A percentile compares a stretch with the other conserved stretches of the same genome.
phyloP scores from a whole-genome alignment of 305 asterid genomes.

The Solanum hybrid region DNA sequence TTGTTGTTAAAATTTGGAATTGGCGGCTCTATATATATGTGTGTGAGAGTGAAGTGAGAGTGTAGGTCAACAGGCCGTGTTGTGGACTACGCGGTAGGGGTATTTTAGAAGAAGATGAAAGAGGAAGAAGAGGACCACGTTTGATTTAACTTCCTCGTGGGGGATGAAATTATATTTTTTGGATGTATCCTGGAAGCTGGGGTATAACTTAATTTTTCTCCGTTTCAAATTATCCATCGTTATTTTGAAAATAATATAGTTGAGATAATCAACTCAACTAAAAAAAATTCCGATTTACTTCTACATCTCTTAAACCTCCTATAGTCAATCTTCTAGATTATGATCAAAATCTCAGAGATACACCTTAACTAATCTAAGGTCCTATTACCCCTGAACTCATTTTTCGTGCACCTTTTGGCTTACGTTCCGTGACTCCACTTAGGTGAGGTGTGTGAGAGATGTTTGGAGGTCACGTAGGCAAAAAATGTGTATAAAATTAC shows the following conservation, averaged over 20 bases:
- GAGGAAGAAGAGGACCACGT: background rate
- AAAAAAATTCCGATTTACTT: too few relatives aligned
- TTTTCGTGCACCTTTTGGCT: too few relatives aligned
- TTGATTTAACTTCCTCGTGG: constrained; percentile 2
- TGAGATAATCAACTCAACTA: fast-evolving
- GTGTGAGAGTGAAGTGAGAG: background rate
- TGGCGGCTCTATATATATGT: constrained; percentile 13
- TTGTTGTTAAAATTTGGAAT: background rate
- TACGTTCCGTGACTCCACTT: too few relatives aligned
- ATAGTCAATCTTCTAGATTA: too few relatives aligned
- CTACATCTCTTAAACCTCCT: too few relatives aligned
- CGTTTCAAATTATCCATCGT: background rate
- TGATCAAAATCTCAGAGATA: too few relatives aligned
- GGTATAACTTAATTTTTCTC: background rate
- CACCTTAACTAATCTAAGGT: too few relatives aligned
- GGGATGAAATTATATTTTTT: background rate
- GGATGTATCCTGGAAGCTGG: background rate
- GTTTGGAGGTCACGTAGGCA: too few relatives aligned
- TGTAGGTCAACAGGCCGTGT: constrained; percentile 13
- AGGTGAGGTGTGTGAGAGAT: too few relatives aligned
- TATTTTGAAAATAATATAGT: background rate
- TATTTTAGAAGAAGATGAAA: background rate
- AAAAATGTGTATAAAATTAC: too few relatives aligned
- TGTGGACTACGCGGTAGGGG: constrained; percentile 1
- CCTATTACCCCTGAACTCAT: too few relatives aligned